Base-by-base conservation (phyloP, 805 yeast species). In the Myxozyma monticola region DNA sequence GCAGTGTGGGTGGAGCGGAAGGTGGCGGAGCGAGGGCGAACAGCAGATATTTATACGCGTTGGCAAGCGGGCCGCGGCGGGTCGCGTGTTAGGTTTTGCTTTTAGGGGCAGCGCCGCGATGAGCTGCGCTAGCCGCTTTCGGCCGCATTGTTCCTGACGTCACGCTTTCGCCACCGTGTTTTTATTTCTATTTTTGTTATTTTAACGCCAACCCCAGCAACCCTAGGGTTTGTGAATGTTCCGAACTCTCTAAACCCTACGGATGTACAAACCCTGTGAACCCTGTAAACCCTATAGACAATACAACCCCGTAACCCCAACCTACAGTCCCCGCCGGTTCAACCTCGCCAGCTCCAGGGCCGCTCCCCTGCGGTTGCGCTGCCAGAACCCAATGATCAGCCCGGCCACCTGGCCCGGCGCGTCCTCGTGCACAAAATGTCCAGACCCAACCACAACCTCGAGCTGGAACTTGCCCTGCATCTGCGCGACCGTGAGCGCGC, bases 401-500 rank as follows among this genome's bases (percentile, higher is more conserved):
- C 31, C 37, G 5, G 90, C 84, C 0, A 86, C 75, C 60, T 84
- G 84, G 2, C 64, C 68, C 0, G 97, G 93, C 5, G 78, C 75
- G 66, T 93, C 99, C 65, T 93, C 99, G 41, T 93, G 99, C n/a
- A 95, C 71, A 60, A 90, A 93, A 69, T 93, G 99, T 1, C 98
- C 97, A 1, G 89, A 74, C 47, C 83, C 84, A 55, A 76, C 80
- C 65, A 88, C 84, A 3, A 89, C 93, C 12, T 87, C 81, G 35
- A 93, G 75, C 68, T 95, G 99, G 67, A 85, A 93, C 65, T 72
- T 72, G 1, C 99, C 99, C 69, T 90, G 98, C 99, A 93, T 93
- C 68, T 95, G 99, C 0, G 97, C 99, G 44, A 93, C 82, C 67
- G 90, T 88, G 41, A 93, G 72, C 33, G 78, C 78, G 56, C 84